These are phyloP conservation scores for Eurotiales sp. DNA, from an alignment of 2,329 filamentous ascomycete species.

Conservation along the genomic window DNA sequence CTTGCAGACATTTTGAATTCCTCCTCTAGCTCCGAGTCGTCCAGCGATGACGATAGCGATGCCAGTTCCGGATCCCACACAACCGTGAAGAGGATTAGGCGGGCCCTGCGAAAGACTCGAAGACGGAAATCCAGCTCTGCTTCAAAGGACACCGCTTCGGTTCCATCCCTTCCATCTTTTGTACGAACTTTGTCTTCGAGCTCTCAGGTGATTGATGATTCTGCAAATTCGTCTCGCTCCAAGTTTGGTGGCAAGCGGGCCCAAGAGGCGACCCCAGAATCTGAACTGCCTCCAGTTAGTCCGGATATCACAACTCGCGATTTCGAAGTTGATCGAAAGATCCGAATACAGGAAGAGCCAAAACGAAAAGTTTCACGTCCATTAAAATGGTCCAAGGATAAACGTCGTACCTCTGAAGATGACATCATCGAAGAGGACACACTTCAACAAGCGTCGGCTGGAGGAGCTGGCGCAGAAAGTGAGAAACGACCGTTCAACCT, in stretches of 20 bases:
- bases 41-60: slow-evolving; percentile 57
- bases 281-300: slow-evolving; percentile 25
- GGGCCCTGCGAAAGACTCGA: slow-evolving; percentile 64
- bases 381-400: slow-evolving; percentile 29
- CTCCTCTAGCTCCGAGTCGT: slow-evolving; percentile 52
- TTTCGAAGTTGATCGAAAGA: slow-evolving; percentile 35
- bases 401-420: slow-evolving; percentile 9
- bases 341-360: slow-evolving; percentile 11
- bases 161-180: slow-evolving; percentile 40
- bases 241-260: slow-evolving; percentile 36
- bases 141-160: slow-evolving; percentile 57
- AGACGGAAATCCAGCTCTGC: slow-evolving; percentile 70
- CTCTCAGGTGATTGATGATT: slow-evolving; percentile 18
- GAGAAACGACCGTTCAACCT: slow-evolving; percentile 52
- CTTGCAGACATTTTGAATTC: slow-evolving; percentile 74
- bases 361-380: slow-evolving; percentile 19
- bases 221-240: slow-evolving; percentile 29
- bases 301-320: slow-evolving; percentile 37
- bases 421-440: slow-evolving; percentile 11
- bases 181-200: slow-evolving; percentile 37
- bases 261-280: slow-evolving; percentile 52
- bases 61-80: slow-evolving; percentile 61
- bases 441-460: neutral
- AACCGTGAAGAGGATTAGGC: slow-evolving; percentile 67
- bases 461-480: slow-evolving; percentile 4